Percentiles rank a stretch among this genome's conserved stretches.
phyloP scores from a whole-genome alignment of 306 rosid species.

The Vicia sativa region DNA sequence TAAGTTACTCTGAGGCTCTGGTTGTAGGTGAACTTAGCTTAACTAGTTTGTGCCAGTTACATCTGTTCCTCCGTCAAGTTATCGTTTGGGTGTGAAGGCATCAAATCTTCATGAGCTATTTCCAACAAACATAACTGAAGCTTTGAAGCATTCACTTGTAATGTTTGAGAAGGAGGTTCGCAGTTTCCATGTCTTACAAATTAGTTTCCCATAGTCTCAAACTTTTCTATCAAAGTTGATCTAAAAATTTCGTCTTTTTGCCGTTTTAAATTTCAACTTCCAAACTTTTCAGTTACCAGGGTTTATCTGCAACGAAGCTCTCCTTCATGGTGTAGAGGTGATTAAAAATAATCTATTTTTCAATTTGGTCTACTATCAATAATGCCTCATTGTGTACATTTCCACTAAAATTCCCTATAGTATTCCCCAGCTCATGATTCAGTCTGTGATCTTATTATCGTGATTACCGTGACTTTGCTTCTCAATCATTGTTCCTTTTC shows the following conservation, averaged over 20 bases:
- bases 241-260: not conserved
- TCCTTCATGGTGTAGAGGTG: constrained; percentile 99
- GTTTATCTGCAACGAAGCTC: constrained; percentile 79
- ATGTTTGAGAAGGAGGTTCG: constrained; percentile 83
- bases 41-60: constrained; percentile 51
- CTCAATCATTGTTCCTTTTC: constrained; percentile 8
- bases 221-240: constrained; percentile 15
- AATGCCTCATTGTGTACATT: not conserved
- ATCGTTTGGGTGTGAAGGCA: constrained; percentile 93
- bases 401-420: constrained; percentile 8
- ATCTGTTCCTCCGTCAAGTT: constrained; percentile 84
- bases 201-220: not conserved
- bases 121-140: constrained; percentile 68
- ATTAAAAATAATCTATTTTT: constrained; percentile 26
- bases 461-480: constrained; percentile 21
- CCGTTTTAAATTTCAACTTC: constrained; percentile 26
- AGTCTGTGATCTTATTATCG: not conserved
- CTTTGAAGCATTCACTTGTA: constrained; percentile 74
- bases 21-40: constrained; percentile 35
- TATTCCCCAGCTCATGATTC: constrained; percentile 4
- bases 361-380: constrained; percentile 7
- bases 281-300: constrained; percentile 78
- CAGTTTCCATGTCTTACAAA: constrained; percentile 12
- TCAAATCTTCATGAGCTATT: constrained; percentile 76
- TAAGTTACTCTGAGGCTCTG: constrained; percentile 28